Percentiles rank a stretch among this genome's conserved stretches.
Conservation (phyloP, 208 protist genomes). For the Trypanosoma conorhini region DNA sequence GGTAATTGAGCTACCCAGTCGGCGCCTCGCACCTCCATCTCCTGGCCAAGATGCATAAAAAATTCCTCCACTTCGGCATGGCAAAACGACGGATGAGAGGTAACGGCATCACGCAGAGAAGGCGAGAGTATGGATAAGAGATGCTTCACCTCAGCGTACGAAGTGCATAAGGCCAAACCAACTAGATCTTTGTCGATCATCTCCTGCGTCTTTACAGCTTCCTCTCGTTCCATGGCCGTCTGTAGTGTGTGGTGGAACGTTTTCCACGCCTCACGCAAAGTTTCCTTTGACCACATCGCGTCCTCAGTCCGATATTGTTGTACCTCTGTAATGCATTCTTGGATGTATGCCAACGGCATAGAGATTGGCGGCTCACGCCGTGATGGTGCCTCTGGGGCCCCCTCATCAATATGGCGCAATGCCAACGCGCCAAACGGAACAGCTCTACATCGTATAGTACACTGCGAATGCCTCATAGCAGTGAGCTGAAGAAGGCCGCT, state of each 20-base stretch:
- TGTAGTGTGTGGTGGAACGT: constrained; percentile 36
- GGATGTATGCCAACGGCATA: constrained; percentile 30
- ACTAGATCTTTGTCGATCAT: constrained; percentile 56
- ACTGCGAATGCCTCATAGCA: constrained; percentile 8
- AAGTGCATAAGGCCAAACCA: constrained; percentile 56
- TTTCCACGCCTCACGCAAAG: constrained; percentile 61
- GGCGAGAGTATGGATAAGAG: constrained; percentile 64
- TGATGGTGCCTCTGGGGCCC: constrained; percentile 1
- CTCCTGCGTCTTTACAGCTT: constrained; percentile 33
- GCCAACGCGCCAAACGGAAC: background rate
- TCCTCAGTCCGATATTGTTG: constrained; percentile 44
- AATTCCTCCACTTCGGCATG: constrained; percentile 67
- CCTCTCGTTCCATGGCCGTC: constrained; percentile 16
- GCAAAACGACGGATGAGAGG: constrained; percentile 42
- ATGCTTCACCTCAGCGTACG: constrained; percentile 67
- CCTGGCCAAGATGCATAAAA: constrained; percentile 75
- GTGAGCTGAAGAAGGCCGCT: background rate
- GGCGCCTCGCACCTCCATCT: constrained; percentile 70
- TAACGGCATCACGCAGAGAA: constrained; percentile 42
- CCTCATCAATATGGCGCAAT: constrained; percentile 1
- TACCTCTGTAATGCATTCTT: constrained; percentile 26
- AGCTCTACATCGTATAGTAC: constrained; percentile 4
- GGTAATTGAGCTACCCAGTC: constrained; percentile 57
- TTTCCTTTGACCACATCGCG: constrained; percentile 50
- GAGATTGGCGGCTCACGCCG: constrained; percentile 20